Evolutionary conservation across 768 basidiomycete species (phyloP).

Genomic region (Gyrodon lividus): DNA sequence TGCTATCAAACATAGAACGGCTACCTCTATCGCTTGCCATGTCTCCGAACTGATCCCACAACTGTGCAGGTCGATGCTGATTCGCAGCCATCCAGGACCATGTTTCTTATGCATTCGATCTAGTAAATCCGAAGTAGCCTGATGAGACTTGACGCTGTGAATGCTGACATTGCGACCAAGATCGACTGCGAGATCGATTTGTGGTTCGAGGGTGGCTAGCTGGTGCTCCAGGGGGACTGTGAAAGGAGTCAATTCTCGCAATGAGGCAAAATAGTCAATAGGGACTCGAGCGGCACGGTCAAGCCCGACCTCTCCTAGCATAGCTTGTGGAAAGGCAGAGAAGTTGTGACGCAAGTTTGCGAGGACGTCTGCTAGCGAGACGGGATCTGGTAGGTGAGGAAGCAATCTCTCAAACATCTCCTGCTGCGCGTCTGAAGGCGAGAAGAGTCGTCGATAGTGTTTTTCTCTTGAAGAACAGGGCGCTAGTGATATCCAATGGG

Average conservation of each 20-base stretch:
- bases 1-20: slow-evolving; percentile 5
- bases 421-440: slow-evolving; percentile 35
- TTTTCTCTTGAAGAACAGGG: slow-evolving; percentile 50
- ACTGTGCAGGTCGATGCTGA: slow-evolving; percentile 89
- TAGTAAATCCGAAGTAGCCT: slow-evolving; percentile 67
- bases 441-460: slow-evolving; percentile 77
- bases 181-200: slow-evolving; percentile 83
- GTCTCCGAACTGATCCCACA: slow-evolving; percentile 81
- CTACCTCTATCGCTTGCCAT: slow-evolving; percentile 74
- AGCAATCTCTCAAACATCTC: slow-evolving; percentile 58
- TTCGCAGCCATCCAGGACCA: slow-evolving; percentile 53
- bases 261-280: slow-evolving; percentile 46
- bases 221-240: slow-evolving; percentile 81
- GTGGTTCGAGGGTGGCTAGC: slow-evolving; percentile 72
- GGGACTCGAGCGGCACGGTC: slow-evolving; percentile 81
- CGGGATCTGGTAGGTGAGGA: slow-evolving; percentile 68
- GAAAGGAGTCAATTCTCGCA: slow-evolving; percentile 71
- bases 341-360: slow-evolving; percentile 60
- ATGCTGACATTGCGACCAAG: slow-evolving; percentile 76
- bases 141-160: slow-evolving; percentile 81
- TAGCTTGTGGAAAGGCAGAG: slow-evolving; percentile 58
- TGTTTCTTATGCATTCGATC: slow-evolving; percentile 56
- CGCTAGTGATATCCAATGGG: slow-evolving; percentile 65
- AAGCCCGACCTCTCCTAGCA: slow-evolving; percentile 93
- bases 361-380: slow-evolving; percentile 57